A percentile compares a stretch with the other conserved stretches of the same genome.
Conservation (phyloP, 1,139 yeast genomes). For the Diutina pseudorugosa region DNA sequence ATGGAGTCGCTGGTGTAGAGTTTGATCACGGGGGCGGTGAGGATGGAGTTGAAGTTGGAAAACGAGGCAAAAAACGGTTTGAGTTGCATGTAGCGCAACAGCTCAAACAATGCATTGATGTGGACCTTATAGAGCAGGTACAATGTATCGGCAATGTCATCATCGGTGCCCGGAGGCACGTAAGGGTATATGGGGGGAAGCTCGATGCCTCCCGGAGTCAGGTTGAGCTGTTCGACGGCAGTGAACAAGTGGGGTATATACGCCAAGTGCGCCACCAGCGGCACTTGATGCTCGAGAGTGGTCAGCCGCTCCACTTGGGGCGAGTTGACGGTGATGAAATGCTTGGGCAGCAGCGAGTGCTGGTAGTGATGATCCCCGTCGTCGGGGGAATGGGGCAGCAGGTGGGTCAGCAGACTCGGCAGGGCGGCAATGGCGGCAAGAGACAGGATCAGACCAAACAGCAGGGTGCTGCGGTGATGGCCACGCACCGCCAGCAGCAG, state of each 20-base stretch:
- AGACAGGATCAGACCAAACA: background rate
- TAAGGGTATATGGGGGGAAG: constrained; percentile 44
- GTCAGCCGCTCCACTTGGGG: constrained; percentile 5
- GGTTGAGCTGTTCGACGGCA: constrained; percentile 14
- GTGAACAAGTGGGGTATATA: constrained; percentile 27
- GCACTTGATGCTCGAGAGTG: constrained; percentile 5
- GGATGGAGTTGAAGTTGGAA: constrained; percentile 41
- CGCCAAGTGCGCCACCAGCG: constrained; percentile 13
- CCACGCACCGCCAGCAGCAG: background rate
- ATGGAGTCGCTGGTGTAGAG: constrained; percentile 41
- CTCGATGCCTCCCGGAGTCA: constrained; percentile 14
- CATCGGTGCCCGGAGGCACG: constrained; percentile 32
- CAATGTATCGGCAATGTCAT: constrained; percentile 50
- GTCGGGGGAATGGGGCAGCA: background rate
- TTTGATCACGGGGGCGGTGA: constrained; percentile 56
- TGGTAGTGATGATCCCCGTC: background rate
- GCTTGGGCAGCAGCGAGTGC: constrained; percentile 6
- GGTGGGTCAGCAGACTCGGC: background rate
- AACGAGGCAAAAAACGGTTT: constrained; percentile 45
- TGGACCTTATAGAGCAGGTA: constrained; percentile 51
- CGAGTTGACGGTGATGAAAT: constrained; percentile 5
- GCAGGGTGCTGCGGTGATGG: background rate
- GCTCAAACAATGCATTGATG: constrained; percentile 50
- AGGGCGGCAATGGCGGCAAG: background rate
- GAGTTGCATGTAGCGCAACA: constrained; percentile 56